Base-by-base conservation (phyloP, 2,329 filamentous ascomycete species). In the Fusarium nisikadoi region DNA sequence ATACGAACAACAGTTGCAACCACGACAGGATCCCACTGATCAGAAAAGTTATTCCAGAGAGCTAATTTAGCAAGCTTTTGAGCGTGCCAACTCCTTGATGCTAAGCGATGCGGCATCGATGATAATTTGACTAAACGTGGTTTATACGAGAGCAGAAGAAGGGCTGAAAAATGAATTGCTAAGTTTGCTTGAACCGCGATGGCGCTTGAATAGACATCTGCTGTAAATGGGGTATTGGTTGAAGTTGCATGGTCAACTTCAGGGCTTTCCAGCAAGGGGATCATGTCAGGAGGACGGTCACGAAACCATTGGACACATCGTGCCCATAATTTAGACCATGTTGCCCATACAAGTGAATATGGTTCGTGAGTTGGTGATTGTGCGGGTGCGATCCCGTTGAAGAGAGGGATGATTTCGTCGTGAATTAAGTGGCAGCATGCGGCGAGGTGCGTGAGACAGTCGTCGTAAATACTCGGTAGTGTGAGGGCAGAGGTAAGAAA, bases 11-110 rank as follows among this genome's bases (percentile, higher is more conserved):
- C 52, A 3, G 73, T 74, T 3, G 75, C 71, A 20, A 80, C 58
- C 5, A 79, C 65, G 7, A 80, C 73, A 4, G 79, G 79, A 41
- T 80, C 79, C 79, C 79, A 80, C 25, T 80, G 79, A 55, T 80
- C 79, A 2, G 70, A 63, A 42, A 79, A 79, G 20, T 71, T 77
- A 38, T 80, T 80, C 53, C 76, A 77, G 2, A 73, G 58, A 19
- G 72, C 76, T 10, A 78, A 54, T 6, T 78, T 78, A 0, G 78
- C 79, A 11, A 80, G 75, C 4, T 75, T 78, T 35, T 79, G 78
- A 5, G 72, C 76, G 31, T 80, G 79, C 79, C 79, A 67, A 20
- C 64, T 67, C 29, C 41, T 52, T 2, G 64, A 67, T 6, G 31
- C 31, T 3, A 67, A 2, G 3, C 64, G 62, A 36, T 67, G 62